Base-by-base conservation (phyloP, 1,139 yeast species). In the Yamadazyma membranifaciens region DNA sequence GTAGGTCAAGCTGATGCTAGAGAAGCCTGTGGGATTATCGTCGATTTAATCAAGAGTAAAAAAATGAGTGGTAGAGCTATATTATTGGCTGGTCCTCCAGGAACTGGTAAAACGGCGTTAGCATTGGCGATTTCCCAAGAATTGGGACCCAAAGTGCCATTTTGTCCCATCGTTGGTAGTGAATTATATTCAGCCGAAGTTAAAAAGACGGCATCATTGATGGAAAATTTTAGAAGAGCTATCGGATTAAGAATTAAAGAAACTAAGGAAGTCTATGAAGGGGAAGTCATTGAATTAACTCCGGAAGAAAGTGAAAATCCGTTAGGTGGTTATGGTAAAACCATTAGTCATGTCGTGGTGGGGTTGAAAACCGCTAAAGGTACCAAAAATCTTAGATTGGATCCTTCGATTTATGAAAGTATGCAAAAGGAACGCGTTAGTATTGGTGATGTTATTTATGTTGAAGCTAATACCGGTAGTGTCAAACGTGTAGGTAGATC, bases 241-340 rank as follows among this genome's bases (percentile, higher is more conserved):
- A 92, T 92, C 60, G 98, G 98, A 2, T 74, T 92, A 47, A 79
- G 98, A 67, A 91, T 92, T 57, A 91, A 91, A 59, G 99, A 92
- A 63, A 89, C 96, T 6, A 94, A 92, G 63, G 99, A 92, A 61
- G 98, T 94, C 11, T 94, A 92, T 56, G 99, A 92, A 65, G 99
- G 99, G 49, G 99, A 92, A 62, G 97, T 92, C 34, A 88, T 94
- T 26, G 98, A 92, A 63, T 72, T 92, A 55, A 87, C 95, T 2
- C 98, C 98, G 3, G 98, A 92, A 66, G 98, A 92, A 66, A 86
- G 95, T 12, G 98, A 92, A 61, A 91, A 91, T 62, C 98, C 98
- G 15, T 73, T 92, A 51, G 97, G 98, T 38, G 98, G 98, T 3
- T 94, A 92, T 56, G 98, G 98, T 39, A 94, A 94, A 67, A 89